A percentile compares a stretch with the other conserved stretches of the same genome.
Evolutionary conservation across 2,329 filamentous ascomycete genomes (phyloP).

Genomic region (Sporothrix dimorphospora): DNA sequence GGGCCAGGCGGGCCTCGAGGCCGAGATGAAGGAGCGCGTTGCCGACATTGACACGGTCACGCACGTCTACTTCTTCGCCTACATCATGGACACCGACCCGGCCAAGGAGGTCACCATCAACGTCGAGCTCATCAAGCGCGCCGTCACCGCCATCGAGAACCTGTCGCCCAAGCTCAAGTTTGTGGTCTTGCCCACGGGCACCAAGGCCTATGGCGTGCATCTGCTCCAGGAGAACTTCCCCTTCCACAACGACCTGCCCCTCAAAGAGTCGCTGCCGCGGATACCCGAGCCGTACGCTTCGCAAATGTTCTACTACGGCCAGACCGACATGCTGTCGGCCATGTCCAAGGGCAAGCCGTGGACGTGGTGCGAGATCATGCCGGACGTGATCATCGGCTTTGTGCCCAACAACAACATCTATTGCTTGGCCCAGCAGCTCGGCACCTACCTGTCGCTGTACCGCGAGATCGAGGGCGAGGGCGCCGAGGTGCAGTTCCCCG

Average conservation of each 20-base stretch:
- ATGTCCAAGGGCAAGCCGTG: constrained; percentile 45
- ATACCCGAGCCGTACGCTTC: constrained; percentile 47
- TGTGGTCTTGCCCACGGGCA: constrained; percentile 47
- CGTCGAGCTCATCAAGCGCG: constrained; percentile 44
- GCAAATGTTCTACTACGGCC: constrained; percentile 52
- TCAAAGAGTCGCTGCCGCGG: constrained; percentile 46
- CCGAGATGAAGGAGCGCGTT: constrained; percentile 42
- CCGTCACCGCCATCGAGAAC: constrained; percentile 44
- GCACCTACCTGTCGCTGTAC: constrained; percentile 45
- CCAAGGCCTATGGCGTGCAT: constrained; percentile 45
- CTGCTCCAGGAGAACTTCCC: constrained; percentile 38
- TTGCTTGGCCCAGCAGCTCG: constrained; percentile 47
- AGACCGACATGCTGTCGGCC: constrained; percentile 46
- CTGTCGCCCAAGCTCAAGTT: constrained; percentile 45
- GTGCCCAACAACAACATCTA: constrained; percentile 50
- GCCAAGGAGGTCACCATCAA: constrained; percentile 43
- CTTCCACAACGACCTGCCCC: constrained; percentile 41
- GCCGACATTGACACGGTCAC: constrained; percentile 45
- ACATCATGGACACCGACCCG: constrained; percentile 43
- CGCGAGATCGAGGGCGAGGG: constrained; percentile 44
- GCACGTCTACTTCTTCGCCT: constrained; percentile 50
- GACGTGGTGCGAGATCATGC: constrained; percentile 50
- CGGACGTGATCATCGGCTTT: constrained; percentile 49
- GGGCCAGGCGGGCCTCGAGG: constrained; percentile 39
- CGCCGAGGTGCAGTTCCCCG: constrained; percentile 45